Evolutionary conservation across 352 stramenopile genomes (phyloP), one percentile per base, ranked within the genome.

Genomic region (Aphanomyces astaci): DNA sequence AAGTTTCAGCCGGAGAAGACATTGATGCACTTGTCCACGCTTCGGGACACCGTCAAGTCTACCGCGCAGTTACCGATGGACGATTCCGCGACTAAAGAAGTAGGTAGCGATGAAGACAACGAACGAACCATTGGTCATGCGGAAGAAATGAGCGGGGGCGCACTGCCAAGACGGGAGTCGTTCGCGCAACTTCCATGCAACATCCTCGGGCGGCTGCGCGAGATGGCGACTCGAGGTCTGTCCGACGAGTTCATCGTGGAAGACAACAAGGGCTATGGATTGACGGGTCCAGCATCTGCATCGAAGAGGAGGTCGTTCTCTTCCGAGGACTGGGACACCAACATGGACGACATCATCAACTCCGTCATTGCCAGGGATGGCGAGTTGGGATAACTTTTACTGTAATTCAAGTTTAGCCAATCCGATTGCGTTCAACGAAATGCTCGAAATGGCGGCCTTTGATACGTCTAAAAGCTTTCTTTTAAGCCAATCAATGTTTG

Each of bases 271-370:
- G 4, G 13, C 51, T 4, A 39, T n/a, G 51, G 33, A 15, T 11
- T 25, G 33, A 13, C 4, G 7, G 30, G 22, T 9, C 24, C 51
- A 9, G n/a, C 24, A 25, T n/a, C 19, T 4, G 22, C 45, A 53
- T 46, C 39, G 39, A 53, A 36, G 51, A 40, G 62, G n/a, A 13
- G 62, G 5, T 60, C 43, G 17, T 51, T 68, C 22, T 68, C 62
- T 0, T 36, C 40, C 4, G 62, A 68, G 39, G 59, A 68, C n/a
- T 68, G 62, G 62, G 49, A 68, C 33, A 52, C 27, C 5, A 59
- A 25, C 13, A 68, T 68, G n/a, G 40, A 60, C 51, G 62, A 68
- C 31, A 68, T 68, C 32, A 60, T 68, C 51, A 22, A 4, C 30
- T 33, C 19, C 24, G 51, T 59, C 51, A 39, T 59, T 4, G 51